Evolutionary conservation across 768 basidiomycete genomes (phyloP).

Genomic region (Termitomyces eurrhizus): DNA sequence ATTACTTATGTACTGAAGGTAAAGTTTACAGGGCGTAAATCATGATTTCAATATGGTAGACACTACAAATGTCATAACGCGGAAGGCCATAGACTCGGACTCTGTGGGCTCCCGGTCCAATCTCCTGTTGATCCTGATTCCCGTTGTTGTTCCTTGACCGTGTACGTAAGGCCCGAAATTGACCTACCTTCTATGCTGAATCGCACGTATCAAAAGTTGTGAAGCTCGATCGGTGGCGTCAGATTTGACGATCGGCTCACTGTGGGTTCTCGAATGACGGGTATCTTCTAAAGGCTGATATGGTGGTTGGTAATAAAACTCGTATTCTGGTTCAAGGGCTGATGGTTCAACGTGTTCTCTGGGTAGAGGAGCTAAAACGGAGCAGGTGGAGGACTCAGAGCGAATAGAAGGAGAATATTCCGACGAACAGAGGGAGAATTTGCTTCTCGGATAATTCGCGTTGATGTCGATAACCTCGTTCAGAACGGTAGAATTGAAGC

Average conservation of each 20-base stretch:
- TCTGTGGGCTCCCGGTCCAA: constrained; percentile 10
- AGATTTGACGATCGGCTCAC: constrained; percentile 18
- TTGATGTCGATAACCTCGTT: constrained; percentile 23
- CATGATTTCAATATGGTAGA: not conserved
- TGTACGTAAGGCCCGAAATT: constrained; percentile 18
- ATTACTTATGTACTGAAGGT: not conserved
- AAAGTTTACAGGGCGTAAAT: not conserved
- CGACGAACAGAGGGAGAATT: constrained; percentile 28
- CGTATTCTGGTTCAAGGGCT: constrained; percentile 10
- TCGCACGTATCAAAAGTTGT: constrained; percentile 11
- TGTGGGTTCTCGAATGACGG: constrained; percentile 15
- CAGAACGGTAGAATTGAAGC: not conserved
- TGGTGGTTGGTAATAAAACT: constrained; percentile 16
- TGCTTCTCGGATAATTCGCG: constrained; percentile 24
- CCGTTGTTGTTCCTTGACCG: constrained; percentile 6
- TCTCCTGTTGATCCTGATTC: constrained; percentile 10
- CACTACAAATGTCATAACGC: not conserved
- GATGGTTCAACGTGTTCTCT: not conserved
- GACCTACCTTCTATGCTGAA: constrained; percentile 22
- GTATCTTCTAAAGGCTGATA: constrained; percentile 10
- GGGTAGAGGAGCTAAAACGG: not conserved
- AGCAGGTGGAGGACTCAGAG: constrained; percentile 8
- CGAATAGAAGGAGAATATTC: constrained; percentile 22
- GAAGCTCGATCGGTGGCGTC: not conserved
- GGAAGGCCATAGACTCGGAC: constrained; percentile 8